These are phyloP conservation scores for Triticum monococcum DNA, from an alignment of 176 grass and related monocot species.

Conservation along the genomic window DNA sequence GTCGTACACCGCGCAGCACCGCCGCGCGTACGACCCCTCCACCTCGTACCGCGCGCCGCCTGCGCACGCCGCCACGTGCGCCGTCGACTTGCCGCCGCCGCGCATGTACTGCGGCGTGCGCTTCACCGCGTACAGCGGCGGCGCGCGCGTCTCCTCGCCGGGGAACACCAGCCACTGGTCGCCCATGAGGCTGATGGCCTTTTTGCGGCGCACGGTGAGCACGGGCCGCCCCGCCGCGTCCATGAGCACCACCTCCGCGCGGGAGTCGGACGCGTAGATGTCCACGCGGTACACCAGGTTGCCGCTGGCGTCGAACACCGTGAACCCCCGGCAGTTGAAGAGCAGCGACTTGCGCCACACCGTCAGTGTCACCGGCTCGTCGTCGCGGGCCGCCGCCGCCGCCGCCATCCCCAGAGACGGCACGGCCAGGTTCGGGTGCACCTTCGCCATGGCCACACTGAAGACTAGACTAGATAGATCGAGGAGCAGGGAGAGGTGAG, in stretches of 20 bases:
- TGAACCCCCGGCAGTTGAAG: conserved; percentile 79
- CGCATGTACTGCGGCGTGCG: conserved; percentile 37
- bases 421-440: conserved; percentile 49
- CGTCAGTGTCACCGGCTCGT: conserved; percentile 55
- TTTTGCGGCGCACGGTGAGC: conserved; percentile 80
- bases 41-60: conserved; percentile 42
- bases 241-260: conserved; percentile 82
- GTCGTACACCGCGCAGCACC: conserved; percentile 81
- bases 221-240: conserved; percentile 62
- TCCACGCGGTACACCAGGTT: conserved; percentile 89
- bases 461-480: neutral
- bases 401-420: neutral
- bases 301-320: conserved; percentile 78
- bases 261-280: conserved; percentile 73
- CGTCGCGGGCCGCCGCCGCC: neutral
- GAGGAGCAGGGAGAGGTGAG: neutral
- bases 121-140: conserved; percentile 69
- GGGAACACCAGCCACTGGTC: conserved; percentile 71
- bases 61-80: conserved; percentile 44
- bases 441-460: conserved; percentile 35
- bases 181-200: conserved; percentile 48
- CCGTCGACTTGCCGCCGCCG: conserved; percentile 35
- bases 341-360: conserved; percentile 96
- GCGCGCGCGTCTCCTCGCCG: conserved; percentile 47
- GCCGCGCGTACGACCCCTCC: conserved; percentile 70